Conservation (phyloP, 257 asterid species). For the Primulina huaijiensis region DNA sequence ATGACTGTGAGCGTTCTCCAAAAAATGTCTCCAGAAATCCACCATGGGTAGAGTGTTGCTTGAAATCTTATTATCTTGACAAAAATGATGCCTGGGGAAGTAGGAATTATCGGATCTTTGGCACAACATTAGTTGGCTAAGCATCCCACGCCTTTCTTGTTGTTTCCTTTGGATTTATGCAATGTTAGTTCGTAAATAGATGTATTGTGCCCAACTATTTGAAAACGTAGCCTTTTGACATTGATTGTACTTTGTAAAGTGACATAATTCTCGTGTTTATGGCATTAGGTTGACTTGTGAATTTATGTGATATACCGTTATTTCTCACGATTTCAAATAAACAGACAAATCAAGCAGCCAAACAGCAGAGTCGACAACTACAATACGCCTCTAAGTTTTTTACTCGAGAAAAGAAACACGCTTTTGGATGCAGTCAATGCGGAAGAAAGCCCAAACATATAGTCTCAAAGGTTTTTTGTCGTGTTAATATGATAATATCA, state of each 20-base stretch:
- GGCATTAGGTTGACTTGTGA: neutral
- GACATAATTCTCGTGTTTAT: neutral
- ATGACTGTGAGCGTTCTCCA: neutral
- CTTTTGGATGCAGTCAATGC: no score
- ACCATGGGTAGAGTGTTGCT: constrained; percentile 71
- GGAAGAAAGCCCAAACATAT: no score
- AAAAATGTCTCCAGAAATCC: constrained; percentile 46
- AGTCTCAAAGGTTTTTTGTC: neutral
- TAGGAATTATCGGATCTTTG: constrained; percentile 56
- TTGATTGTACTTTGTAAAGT: no score
- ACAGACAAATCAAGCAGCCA: no score
- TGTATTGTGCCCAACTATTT: neutral
- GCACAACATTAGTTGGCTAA: constrained; percentile 36
- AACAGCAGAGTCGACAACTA: no score
- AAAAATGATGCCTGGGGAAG: constrained; percentile 57
- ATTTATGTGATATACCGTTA: no score
- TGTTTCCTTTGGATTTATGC: no score
- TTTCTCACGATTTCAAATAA: neutral
- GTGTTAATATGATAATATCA: neutral
- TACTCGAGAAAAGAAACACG: no score
- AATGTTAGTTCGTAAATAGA: neutral
- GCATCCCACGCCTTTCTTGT: neutral
- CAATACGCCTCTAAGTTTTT: no score
- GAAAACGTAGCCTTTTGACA: no score
- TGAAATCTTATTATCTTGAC: constrained; percentile 53